Conservation (phyloP, 2,329 filamentous ascomycete species). For the Calonectria naviculata region DNA sequence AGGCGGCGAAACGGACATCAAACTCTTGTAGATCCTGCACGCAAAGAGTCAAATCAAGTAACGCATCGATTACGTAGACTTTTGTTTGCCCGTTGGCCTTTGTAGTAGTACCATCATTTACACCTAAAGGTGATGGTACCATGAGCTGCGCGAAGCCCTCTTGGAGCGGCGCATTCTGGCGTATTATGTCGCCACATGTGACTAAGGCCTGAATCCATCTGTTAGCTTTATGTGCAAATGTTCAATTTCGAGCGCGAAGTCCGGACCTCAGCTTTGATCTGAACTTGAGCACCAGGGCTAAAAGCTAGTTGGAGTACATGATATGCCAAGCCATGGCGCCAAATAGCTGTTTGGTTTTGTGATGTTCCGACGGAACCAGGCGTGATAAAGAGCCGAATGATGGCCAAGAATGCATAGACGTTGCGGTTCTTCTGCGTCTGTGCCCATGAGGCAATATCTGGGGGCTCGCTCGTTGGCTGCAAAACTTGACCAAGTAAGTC, state of each 20-base stretch:
- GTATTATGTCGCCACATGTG: conserved; percentile 89
- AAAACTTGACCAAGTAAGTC: conserved; percentile 73
- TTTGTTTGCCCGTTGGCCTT: conserved; percentile 64
- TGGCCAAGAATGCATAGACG: conserved; percentile 87
- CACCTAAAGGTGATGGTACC: conserved; percentile 71
- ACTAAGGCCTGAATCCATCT: conserved; percentile 71
- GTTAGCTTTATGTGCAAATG: conserved; percentile 24
- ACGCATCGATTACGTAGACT: conserved; percentile 92
- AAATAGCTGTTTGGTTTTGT: conserved; percentile 88
- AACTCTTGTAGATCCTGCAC: conserved; percentile 75
- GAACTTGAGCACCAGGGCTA: conserved; percentile 74
- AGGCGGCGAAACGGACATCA: conserved; percentile 85
- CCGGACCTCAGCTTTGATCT: conserved; percentile 82
- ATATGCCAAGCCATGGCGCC: conserved; percentile 82
- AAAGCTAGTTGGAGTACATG: conserved; percentile 88
- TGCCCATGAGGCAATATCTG: conserved; percentile 78
- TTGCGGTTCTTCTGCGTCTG: conserved; percentile 87
- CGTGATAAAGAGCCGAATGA: conserved; percentile 87
- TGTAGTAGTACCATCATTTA: conserved; percentile 47
- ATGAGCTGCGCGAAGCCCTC: conserved; percentile 90
- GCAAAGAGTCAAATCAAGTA: conserved; percentile 84
- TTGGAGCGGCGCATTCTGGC: conserved; percentile 82
- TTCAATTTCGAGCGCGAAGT: not conserved
- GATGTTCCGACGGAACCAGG: conserved; percentile 82
- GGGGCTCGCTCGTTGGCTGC: conserved; percentile 61